Evolutionary conservation across 768 basidiomycete genomes (phyloP).

Genomic region (Mrakia frigida): DNA sequence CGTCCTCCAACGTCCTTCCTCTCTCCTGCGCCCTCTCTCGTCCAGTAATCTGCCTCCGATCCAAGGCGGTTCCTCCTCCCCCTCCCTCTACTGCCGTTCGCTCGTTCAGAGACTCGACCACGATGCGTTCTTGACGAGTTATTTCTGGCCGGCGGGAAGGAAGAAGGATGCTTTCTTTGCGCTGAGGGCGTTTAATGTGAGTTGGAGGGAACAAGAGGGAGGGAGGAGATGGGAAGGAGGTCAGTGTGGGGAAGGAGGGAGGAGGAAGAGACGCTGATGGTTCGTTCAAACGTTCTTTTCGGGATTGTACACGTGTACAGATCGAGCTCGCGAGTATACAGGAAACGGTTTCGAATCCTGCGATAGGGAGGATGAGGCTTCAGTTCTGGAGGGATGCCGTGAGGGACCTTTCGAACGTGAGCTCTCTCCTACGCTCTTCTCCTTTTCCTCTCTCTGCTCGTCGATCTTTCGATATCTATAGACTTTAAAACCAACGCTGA

Average conservation of each 20-base stretch:
- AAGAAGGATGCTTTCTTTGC: conserved; percentile 66
- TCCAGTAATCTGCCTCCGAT: neutral
- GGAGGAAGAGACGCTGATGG: neutral
- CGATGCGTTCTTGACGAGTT: conserved; percentile 66
- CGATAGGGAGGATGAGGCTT: conserved; percentile 75
- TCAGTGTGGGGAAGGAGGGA: neutral
- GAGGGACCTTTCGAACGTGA: conserved; percentile 61
- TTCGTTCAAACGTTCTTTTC: neutral
- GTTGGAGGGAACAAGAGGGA: conserved; percentile 40
- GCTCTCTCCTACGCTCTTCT: neutral
- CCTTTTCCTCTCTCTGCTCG: neutral
- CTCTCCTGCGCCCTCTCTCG: neutral
- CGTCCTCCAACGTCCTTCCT: neutral
- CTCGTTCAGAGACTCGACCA: conserved; percentile 76
- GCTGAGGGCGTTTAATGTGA: conserved; percentile 74
- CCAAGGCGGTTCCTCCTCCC: neutral
- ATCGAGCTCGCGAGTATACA: conserved; percentile 38
- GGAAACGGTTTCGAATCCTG: conserved; percentile 66
- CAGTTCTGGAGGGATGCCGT: conserved; percentile 83
- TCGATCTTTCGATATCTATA: too few species aligned
- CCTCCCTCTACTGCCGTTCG: conserved; percentile 56
- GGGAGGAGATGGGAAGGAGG: neutral
- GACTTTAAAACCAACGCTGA: too few species aligned
- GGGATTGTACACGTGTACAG: conserved; percentile 18
- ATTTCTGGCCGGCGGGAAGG: conserved; percentile 61